Conservation (phyloP, 148 eudicot species). For the Amaranthus palmeri region DNA sequence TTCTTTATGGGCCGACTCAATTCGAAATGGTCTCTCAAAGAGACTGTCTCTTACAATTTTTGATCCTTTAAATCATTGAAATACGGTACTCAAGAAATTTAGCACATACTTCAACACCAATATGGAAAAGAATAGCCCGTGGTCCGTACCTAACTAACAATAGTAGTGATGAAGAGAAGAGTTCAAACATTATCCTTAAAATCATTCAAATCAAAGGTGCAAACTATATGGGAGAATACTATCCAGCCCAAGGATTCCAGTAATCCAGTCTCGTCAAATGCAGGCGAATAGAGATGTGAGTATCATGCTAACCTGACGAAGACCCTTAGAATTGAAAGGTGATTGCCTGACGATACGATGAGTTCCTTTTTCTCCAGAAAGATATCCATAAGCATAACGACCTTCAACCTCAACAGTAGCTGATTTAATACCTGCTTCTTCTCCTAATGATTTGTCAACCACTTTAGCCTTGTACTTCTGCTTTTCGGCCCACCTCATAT, state of each 20-base stretch:
- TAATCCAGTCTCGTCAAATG: background rate
- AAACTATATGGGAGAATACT: background rate
- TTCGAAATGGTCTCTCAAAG: no score
- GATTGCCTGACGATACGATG: constrained; percentile 92
- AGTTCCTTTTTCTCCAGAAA: constrained; percentile 96
- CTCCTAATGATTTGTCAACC: constrained; percentile 85
- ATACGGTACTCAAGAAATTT: no score
- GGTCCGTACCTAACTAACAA: no score
- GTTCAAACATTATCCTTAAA: background rate
- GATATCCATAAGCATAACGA: constrained; percentile 90
- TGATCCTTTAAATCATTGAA: no score
- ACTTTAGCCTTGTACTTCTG: constrained; percentile 82
- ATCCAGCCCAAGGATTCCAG: background rate
- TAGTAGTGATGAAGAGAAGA: background rate
- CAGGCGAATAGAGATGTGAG: constrained; percentile 6
- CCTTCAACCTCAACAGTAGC: constrained; percentile 91
- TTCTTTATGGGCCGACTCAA: no score
- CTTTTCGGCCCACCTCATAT: constrained; percentile 95
- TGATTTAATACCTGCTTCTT: constrained; percentile 98
- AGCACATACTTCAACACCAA: background rate
- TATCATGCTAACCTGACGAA: constrained; percentile 69
- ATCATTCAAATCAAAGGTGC: background rate
- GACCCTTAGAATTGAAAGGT: constrained; percentile 92
- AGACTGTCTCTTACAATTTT: no score
- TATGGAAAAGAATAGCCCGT: background rate